Percentiles rank a stretch among this genome's conserved stretches.
Conservation (phyloP, 2,329 filamentous ascomycete species). For the Parasarocladium wereldwijsianum region DNA sequence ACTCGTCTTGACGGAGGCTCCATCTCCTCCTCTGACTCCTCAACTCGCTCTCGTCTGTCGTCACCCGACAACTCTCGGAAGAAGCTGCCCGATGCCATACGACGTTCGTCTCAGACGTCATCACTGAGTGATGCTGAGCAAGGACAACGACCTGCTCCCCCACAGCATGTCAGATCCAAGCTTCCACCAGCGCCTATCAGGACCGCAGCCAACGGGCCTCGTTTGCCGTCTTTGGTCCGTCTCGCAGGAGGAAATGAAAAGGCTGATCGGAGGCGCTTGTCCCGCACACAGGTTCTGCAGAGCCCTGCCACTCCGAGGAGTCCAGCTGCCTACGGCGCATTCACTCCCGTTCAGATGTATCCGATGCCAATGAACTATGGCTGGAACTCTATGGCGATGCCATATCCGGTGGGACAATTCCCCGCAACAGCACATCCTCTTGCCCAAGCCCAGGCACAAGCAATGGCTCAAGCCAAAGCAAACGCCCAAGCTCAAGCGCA, state of each 20-base stretch:
- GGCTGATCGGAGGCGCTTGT: neutral
- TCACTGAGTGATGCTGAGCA: neutral
- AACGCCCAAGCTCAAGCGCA: neutral
- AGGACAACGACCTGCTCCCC: neutral
- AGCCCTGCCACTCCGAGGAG: neutral
- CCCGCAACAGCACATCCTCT: too few relatives aligned
- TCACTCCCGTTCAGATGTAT: constrained; percentile 1
- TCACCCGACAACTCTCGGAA: too few relatives aligned
- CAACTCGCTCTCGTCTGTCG: too few relatives aligned
- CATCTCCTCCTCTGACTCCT: constrained; percentile 1
- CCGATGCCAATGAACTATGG: constrained; percentile 3
- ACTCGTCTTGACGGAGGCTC: constrained; percentile 2
- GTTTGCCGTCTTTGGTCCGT: constrained; percentile 1
- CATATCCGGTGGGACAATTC: neutral
- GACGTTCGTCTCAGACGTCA: too few relatives aligned
- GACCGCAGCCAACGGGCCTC: neutral
- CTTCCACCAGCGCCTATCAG: neutral
- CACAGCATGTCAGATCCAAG: neutral
- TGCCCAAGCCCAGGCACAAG: neutral
- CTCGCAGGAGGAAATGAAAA: neutral
- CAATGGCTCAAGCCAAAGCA: neutral
- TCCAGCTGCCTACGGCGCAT: constrained; percentile 1
- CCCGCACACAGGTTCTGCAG: neutral
- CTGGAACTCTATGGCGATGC: neutral
- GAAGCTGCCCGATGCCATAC: too few relatives aligned